Conservation (phyloP, 2,329 filamentous ascomycete species). For the Didymosphaeria variabile region DNA sequence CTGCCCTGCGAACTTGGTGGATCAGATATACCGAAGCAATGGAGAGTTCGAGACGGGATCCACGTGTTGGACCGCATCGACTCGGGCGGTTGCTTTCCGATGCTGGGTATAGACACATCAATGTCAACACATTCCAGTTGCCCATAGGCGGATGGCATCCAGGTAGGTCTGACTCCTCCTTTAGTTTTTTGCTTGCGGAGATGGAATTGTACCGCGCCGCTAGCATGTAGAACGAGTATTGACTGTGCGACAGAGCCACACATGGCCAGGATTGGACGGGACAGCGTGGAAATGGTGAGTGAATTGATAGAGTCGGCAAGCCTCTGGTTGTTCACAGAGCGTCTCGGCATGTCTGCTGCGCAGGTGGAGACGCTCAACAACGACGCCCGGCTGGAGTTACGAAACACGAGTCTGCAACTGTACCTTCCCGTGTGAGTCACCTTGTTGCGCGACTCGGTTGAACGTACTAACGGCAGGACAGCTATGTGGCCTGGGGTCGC, state of each 20-base stretch:
- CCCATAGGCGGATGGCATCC: conserved; percentile 50
- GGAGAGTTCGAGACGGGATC: conserved; percentile 43
- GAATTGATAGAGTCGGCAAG: conserved; percentile 49
- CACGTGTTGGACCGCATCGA: conserved; percentile 40
- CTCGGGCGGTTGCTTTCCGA: conserved; percentile 40
- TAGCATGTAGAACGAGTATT: neutral
- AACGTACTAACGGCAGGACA: conserved; percentile 26
- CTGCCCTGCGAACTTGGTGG: conserved; percentile 50
- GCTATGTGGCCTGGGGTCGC: conserved; percentile 46
- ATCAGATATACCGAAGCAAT: conserved; percentile 46
- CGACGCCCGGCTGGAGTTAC: conserved; percentile 40
- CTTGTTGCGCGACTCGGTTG: neutral
- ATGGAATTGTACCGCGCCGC: neutral
- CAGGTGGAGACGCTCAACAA: conserved; percentile 41
- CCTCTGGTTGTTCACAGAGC: conserved; percentile 48
- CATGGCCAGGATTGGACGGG: conserved; percentile 40
- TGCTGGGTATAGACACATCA: conserved; percentile 44
- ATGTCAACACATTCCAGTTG: conserved; percentile 38
- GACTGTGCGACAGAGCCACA: conserved; percentile 34
- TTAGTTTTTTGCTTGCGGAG: neutral
- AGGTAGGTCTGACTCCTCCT: conserved; percentile 35
- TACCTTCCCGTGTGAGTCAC: conserved; percentile 49
- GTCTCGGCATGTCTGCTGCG: conserved; percentile 41
- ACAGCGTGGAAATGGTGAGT: conserved; percentile 39
- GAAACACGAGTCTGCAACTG: conserved; percentile 40